Evolutionary conservation across 805 yeast genomes (phyloP).

Genomic region (Lipomyces orientalis): DNA sequence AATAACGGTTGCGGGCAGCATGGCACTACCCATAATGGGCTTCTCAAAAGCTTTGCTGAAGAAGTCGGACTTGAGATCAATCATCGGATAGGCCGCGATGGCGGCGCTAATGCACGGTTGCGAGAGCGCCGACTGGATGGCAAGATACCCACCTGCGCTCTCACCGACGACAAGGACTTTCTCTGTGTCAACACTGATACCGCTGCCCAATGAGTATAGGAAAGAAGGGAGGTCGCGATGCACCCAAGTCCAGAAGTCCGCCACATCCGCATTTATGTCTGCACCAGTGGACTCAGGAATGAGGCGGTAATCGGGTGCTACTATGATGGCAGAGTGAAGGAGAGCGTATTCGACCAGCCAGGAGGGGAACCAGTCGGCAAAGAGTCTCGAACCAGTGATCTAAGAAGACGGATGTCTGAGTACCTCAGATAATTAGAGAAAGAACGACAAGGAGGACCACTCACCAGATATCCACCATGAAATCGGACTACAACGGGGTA

Average conservation of each 20-base stretch:
- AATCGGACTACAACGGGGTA: conserved; percentile 11
- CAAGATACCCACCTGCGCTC: conserved; percentile 17
- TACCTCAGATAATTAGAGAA: neutral
- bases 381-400: conserved; percentile 23
- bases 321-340: conserved; percentile 6
- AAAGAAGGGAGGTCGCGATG: neutral
- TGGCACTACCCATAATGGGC: conserved; percentile 17
- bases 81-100: conserved; percentile 14
- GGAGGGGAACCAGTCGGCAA: conserved; percentile 13
- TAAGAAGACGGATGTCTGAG: neutral
- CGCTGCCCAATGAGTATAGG: neutral
- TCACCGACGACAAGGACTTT: conserved; percentile 9
- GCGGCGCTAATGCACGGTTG: conserved; percentile 7
- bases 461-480: conserved; percentile 22
- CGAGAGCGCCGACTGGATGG: conserved; percentile 8
- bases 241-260: conserved; percentile 15
- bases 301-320: conserved; percentile 8
- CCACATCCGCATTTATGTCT: neutral
- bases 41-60: conserved; percentile 21
- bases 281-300: conserved; percentile 12
- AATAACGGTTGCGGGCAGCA: conserved; percentile 13
- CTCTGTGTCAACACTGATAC: conserved; percentile 1
- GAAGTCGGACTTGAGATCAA: conserved; percentile 15
- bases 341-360: conserved; percentile 18
- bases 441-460: neutral